A percentile compares a stretch with the other conserved stretches of the same genome.
Evolutionary conservation across 805 yeast species (phyloP).

Genomic region (Saccharomycopsis capsularis): DNA sequence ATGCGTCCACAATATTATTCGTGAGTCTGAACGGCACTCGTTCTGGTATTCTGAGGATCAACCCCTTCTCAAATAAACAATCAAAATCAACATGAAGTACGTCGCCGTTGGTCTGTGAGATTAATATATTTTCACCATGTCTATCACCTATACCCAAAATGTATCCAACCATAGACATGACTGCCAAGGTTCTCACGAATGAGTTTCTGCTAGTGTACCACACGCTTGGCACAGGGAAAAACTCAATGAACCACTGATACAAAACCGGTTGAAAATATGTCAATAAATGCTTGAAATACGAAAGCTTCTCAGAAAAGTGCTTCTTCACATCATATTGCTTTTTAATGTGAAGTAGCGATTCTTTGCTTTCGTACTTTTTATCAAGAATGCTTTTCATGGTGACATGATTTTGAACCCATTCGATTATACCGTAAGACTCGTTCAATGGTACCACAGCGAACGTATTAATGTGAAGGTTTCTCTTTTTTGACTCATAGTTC

Average conservation of each 20-base stretch:
- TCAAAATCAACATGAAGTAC: slow-evolving; percentile 94
- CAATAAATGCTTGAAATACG: slow-evolving; percentile 30
- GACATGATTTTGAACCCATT: slow-evolving; percentile 72
- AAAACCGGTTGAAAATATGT: slow-evolving; percentile 57
- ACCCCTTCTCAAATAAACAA: slow-evolving; percentile 82
- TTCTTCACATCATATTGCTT: slow-evolving; percentile 25
- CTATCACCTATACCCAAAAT: slow-evolving; percentile 93
- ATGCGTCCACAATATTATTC: slow-evolving; percentile 78
- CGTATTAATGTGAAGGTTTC: slow-evolving; percentile 65
- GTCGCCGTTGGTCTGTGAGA: slow-evolving; percentile 67
- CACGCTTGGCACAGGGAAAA: slow-evolving; percentile 78
- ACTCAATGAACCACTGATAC: slow-evolving; percentile 81
- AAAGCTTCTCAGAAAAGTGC: slow-evolving; percentile 30
- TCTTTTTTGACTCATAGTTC: slow-evolving; percentile 64
- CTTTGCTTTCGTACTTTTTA: slow-evolving; percentile 36
- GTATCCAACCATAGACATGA: slow-evolving; percentile 96
- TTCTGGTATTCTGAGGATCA: slow-evolving; percentile 76
- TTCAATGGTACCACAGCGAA: slow-evolving; percentile 86
- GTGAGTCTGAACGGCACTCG: slow-evolving; percentile 92
- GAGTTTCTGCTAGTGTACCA: slow-evolving; percentile 80
- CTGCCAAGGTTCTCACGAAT: slow-evolving; percentile 78
- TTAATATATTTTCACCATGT: slow-evolving; percentile 85
- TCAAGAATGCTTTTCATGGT: slow-evolving; percentile 61
- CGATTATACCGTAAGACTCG: slow-evolving; percentile 84
- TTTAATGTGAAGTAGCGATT: slow-evolving; percentile 29